Evolutionary conservation across 2,329 filamentous ascomycete species (phyloP).

Genomic region (Nigrospora oryzae): DNA sequence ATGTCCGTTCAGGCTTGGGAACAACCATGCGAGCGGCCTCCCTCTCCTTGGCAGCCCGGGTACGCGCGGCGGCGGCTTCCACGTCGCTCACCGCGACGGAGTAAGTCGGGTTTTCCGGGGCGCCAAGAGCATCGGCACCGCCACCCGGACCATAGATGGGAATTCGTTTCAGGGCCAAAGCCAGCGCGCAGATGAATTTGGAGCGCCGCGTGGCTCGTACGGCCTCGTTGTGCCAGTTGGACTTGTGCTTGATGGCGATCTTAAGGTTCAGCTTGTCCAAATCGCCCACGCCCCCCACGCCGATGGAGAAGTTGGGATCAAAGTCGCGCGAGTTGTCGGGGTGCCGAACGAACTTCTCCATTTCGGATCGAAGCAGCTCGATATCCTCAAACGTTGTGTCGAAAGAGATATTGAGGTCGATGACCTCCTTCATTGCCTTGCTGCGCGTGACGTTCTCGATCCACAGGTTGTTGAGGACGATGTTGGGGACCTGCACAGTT

Average conservation of each 20-base stretch:
- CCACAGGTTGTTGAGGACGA: constrained; percentile 84
- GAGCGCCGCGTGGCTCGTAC: constrained; percentile 74
- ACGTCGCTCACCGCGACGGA: constrained; percentile 67
- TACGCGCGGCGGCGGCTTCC: constrained; percentile 55
- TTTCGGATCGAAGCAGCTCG: constrained; percentile 73
- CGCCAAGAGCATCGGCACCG: constrained; percentile 52
- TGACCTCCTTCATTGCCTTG: constrained; percentile 81
- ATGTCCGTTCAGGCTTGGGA: constrained; percentile 11
- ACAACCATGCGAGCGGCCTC: constrained; percentile 61
- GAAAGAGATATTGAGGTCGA: constrained; percentile 74
- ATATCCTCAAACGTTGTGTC: constrained; percentile 87
- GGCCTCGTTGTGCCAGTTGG: constrained; percentile 81
- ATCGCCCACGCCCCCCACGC: constrained; percentile 70
- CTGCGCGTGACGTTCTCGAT: constrained; percentile 90
- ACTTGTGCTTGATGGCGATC: constrained; percentile 85
- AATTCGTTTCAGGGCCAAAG: constrained; percentile 75
- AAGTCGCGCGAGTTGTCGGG: constrained; percentile 89
- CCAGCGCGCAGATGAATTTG: constrained; percentile 94
- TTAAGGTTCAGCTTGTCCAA: constrained; percentile 82
- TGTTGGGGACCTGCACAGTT: constrained; percentile 79
- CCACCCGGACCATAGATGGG: constrained; percentile 79
- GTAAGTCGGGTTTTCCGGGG: constrained; percentile 70
- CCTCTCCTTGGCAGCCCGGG: constrained; percentile 49
- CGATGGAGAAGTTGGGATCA: constrained; percentile 72
- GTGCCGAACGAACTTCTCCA: constrained; percentile 74